Evolutionary conservation across 2,329 filamentous ascomycete species (phyloP).

Genomic region (Diaporthe capsici): DNA sequence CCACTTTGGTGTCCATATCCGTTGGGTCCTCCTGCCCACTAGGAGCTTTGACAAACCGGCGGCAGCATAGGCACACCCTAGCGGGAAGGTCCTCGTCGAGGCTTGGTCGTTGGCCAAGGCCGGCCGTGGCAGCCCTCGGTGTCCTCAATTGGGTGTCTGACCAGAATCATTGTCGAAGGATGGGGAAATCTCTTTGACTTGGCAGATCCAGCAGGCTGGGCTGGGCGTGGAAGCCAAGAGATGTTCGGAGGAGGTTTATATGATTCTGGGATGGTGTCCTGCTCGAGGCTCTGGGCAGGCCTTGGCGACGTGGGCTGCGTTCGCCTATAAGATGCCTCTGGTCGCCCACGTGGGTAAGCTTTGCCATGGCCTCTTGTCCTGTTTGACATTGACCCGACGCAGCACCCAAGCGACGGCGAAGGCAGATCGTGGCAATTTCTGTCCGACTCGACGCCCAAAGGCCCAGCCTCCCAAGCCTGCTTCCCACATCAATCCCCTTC

Average conservation of each 20-base stretch:
- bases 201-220: constrained; percentile 24
- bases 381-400: constrained; percentile 20
- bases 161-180: neutral
- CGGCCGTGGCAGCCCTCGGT: constrained; percentile 20
- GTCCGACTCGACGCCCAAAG: constrained; percentile 5
- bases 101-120: constrained; percentile 33
- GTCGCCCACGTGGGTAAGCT: constrained; percentile 35
- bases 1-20: constrained; percentile 8
- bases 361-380: constrained; percentile 21
- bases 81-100: constrained; percentile 27
- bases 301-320: constrained; percentile 31
- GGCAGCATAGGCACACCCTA: constrained; percentile 14
- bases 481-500: constrained; percentile 4
- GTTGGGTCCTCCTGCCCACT: constrained; percentile 18
- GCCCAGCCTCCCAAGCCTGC: constrained; percentile 22
- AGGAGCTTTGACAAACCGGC: constrained; percentile 1
- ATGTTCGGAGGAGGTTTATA: constrained; percentile 31
- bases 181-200: constrained; percentile 25
- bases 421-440: constrained; percentile 2
- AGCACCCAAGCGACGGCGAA: constrained; percentile 12
- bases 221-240: constrained; percentile 9
- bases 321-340: constrained; percentile 34
- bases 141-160: constrained; percentile 8
- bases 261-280: constrained; percentile 8
- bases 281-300: constrained; percentile 26